phyloP scores from a whole-genome alignment of 805 yeast genomes.

The Candida pini region DNA sequence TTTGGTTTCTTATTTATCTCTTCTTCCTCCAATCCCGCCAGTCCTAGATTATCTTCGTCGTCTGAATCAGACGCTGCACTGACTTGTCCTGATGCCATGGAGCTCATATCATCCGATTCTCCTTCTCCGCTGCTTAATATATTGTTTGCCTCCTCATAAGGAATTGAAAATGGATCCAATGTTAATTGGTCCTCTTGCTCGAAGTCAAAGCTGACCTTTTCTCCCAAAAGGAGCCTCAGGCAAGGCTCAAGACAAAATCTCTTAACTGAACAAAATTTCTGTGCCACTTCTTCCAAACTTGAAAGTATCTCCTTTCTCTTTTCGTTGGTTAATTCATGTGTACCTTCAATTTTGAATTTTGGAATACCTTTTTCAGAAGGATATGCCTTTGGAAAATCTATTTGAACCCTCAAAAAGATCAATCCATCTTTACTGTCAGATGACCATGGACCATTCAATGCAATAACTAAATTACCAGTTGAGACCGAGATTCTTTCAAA shows the following conservation, averaged over 20 bases:
- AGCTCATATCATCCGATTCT: slow-evolving; percentile 17
- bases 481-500: slow-evolving; percentile 87
- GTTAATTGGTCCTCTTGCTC: slow-evolving; percentile 25
- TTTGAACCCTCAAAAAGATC: slow-evolving; percentile 62
- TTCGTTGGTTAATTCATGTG: slow-evolving; percentile 54
- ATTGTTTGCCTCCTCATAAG: slow-evolving; percentile 24
- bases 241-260: slow-evolving; percentile 77
- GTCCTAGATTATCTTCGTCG: slow-evolving; percentile 22
- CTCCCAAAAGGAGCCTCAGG: slow-evolving; percentile 76
- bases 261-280: slow-evolving; percentile 48
- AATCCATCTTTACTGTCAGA: slow-evolving; percentile 37
- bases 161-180: slow-evolving; percentile 26
- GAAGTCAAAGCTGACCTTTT: slow-evolving; percentile 46
- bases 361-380: slow-evolving; percentile 52
- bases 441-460: slow-evolving; percentile 80
- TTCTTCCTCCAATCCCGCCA: slow-evolving; percentile 5
- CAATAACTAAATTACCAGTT: slow-evolving; percentile 70
- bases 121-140: slow-evolving; percentile 14
- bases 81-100: slow-evolving; percentile 8
- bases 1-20: slow-evolving; percentile 21
- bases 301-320: slow-evolving; percentile 46
- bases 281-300: slow-evolving; percentile 50
- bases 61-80: slow-evolving; percentile 17
- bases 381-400: slow-evolving; percentile 68
- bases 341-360: slow-evolving; percentile 67